Percentiles rank a stretch among this genome's conserved stretches.
Evolutionary conservation across 108 stramenopile genomes (phyloP).

Genomic region (Fragilaria radians): DNA sequence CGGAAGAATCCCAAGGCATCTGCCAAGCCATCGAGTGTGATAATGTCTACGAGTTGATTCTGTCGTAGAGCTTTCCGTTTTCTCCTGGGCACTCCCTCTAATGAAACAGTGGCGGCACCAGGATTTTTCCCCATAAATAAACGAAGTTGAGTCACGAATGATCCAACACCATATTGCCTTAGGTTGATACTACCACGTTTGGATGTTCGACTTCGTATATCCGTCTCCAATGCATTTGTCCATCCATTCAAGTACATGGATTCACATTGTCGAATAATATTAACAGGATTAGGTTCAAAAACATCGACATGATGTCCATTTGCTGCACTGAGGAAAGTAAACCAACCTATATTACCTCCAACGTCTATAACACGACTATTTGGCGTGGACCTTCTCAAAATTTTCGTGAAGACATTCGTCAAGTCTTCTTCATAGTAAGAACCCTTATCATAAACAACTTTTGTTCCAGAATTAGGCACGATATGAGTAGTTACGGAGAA

Average conservation of each 20-base stretch:
- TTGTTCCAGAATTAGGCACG: too few relatives aligned
- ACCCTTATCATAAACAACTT: background rate
- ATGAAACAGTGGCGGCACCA: constrained; percentile 20
- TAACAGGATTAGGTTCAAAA: constrained; percentile 28
- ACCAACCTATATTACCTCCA: constrained; percentile 36
- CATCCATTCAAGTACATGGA: constrained; percentile 28
- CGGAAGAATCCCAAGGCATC: constrained; percentile 23
- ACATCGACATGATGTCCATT: constrained; percentile 8
- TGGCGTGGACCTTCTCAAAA: background rate
- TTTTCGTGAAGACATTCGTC: background rate
- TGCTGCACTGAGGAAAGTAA: constrained; percentile 13
- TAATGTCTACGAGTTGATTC: too few relatives aligned
- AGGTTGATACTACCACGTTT: too few relatives aligned
- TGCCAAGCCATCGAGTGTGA: constrained; percentile 36
- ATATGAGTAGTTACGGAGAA: too few relatives aligned
- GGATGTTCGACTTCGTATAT: too few relatives aligned
- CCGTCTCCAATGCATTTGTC: constrained; percentile 3
- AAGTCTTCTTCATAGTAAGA: background rate
- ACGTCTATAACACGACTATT: constrained; percentile 28
- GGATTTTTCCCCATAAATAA: constrained; percentile 25
- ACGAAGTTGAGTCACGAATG: constrained; percentile 2
- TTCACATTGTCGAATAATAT: constrained; percentile 22
- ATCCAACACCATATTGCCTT: constrained; percentile 31
- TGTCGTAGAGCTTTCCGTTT: background rate
- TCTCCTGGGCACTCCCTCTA: background rate